Evolutionary conservation across 495 filamentous ascomycete genomes (phyloP).

Genomic region (Pseudoneurospora amorphoporcata): DNA sequence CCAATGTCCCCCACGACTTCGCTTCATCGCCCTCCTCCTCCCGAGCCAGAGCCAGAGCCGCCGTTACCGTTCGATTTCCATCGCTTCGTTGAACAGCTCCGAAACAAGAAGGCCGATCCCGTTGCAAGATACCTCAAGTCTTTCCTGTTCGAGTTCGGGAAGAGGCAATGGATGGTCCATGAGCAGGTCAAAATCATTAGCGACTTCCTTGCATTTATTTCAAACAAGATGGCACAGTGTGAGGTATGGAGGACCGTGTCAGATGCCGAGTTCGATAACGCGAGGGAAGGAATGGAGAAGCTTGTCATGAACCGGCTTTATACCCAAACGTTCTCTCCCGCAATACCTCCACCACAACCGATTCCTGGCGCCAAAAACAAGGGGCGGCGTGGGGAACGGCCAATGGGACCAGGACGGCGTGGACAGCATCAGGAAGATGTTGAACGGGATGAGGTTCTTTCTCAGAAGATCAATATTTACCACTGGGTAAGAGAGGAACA

Average conservation of each 20-base stretch:
- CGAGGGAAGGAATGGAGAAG: slow-evolving; percentile 98
- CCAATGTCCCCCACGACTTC: slow-evolving; percentile 42
- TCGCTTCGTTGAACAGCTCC: slow-evolving; percentile 87
- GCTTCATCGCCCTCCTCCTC: slow-evolving; percentile 61
- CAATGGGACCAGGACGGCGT: slow-evolving; percentile 68
- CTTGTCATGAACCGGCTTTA: slow-evolving; percentile 98
- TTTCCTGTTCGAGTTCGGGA: slow-evolving; percentile 89
- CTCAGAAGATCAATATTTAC: slow-evolving; percentile 94
- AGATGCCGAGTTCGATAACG: slow-evolving; percentile 96
- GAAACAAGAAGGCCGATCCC: slow-evolving; percentile 91
- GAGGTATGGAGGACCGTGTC: slow-evolving; percentile 95
- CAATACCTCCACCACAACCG: slow-evolving; percentile 73
- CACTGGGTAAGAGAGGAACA: slow-evolving; percentile 91
- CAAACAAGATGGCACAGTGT: slow-evolving; percentile 96
- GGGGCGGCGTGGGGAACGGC: slow-evolving; percentile 54
- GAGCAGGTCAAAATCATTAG: slow-evolving; percentile 98
- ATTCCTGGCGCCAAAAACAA: slow-evolving; percentile 59
- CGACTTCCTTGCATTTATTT: slow-evolving; percentile 95
- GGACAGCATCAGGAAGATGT: slow-evolving; percentile 99
- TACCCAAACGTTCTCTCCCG: slow-evolving; percentile 90
- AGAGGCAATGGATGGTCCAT: slow-evolving; percentile 99
- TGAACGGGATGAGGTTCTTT: slow-evolving; percentile 86
- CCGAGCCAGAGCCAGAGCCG: slow-evolving; percentile 81
- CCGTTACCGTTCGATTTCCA: slow-evolving; percentile 95
- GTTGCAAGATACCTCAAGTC: slow-evolving; percentile 92